phyloP scores from a whole-genome alignment of 345 rosid species.

The Combretum micranthum region DNA sequence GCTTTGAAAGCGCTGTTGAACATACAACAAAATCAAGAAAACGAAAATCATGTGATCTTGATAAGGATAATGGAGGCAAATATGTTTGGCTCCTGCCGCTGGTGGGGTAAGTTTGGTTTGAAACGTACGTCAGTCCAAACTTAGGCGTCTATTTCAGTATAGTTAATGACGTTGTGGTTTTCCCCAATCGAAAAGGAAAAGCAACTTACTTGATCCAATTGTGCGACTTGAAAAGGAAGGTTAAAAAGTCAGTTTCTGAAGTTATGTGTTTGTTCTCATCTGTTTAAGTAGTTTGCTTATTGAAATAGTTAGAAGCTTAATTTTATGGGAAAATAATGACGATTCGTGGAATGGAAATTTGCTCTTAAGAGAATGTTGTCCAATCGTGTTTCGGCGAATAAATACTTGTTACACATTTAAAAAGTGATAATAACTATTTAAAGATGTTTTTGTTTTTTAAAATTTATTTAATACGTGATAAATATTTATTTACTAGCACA shows the following conservation, averaged over 20 bases:
- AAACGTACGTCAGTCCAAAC: slow-evolving; percentile 6
- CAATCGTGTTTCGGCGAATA: too few relatives aligned
- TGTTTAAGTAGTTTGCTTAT: not conserved
- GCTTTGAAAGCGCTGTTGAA: slow-evolving; percentile 2
- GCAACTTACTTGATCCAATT: too few relatives aligned
- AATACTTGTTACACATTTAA: too few relatives aligned
- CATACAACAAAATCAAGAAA: slow-evolving; percentile 6
- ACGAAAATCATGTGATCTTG: slow-evolving; percentile 26
- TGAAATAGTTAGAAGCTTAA: too few relatives aligned
- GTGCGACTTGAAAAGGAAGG: too few relatives aligned
- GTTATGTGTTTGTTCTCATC: not conserved
- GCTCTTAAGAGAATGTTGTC: too few relatives aligned
- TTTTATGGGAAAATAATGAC: too few relatives aligned
- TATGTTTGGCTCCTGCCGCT: not conserved
- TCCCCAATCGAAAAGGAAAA: not conserved
- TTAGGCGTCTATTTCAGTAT: slow-evolving; percentile 8
- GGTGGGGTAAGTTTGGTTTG: not conserved
- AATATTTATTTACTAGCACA: too few relatives aligned
- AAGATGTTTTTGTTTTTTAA: too few relatives aligned
- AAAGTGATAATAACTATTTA: too few relatives aligned
- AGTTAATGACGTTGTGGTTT: slow-evolving; percentile 6
- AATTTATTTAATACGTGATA: too few relatives aligned
- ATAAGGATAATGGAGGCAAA: slow-evolving; percentile 17
- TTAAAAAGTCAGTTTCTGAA: slow-evolving; percentile 1
- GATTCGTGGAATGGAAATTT: too few relatives aligned